A percentile compares a stretch with the other conserved stretches of the same genome.
Evolutionary conservation across 2,329 filamentous ascomycete species (phyloP).

Genomic region (Colletotrichum orchidophilum): DNA sequence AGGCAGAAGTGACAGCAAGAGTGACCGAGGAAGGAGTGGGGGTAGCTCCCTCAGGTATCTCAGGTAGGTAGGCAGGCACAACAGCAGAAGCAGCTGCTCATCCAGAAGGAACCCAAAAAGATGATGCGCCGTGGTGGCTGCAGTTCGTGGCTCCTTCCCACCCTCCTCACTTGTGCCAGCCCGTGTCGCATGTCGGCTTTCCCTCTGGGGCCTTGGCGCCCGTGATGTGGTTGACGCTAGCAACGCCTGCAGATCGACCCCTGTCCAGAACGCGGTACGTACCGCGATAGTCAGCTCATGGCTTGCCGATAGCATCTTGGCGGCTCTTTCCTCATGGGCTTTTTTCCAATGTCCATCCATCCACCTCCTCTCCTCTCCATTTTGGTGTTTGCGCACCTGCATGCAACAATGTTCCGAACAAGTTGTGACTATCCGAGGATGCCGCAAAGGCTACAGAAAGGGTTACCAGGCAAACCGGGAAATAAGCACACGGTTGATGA

Average conservation of each 20-base stretch:
- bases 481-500: background rate
- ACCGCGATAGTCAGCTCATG: background rate
- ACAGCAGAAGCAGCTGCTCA: background rate
- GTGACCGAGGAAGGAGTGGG: background rate
- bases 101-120: background rate
- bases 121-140: background rate
- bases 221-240: background rate
- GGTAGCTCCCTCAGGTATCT: background rate
- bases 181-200: background rate
- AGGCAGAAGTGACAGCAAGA: background rate
- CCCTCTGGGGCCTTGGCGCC: background rate
- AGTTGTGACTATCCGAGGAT: background rate
- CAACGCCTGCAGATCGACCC: background rate
- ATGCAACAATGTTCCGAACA: background rate
- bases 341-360: background rate
- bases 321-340: constrained; percentile 15
- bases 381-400: background rate
- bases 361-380: background rate
- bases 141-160: background rate
- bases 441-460: no score
- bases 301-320: constrained; percentile 3
- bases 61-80: background rate
- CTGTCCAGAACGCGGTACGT: background rate
- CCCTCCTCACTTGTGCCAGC: no score
- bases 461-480: background rate